Base-by-base conservation (phyloP, 352 stramenopile genomes). In the Phytophthora foliorum region DNA sequence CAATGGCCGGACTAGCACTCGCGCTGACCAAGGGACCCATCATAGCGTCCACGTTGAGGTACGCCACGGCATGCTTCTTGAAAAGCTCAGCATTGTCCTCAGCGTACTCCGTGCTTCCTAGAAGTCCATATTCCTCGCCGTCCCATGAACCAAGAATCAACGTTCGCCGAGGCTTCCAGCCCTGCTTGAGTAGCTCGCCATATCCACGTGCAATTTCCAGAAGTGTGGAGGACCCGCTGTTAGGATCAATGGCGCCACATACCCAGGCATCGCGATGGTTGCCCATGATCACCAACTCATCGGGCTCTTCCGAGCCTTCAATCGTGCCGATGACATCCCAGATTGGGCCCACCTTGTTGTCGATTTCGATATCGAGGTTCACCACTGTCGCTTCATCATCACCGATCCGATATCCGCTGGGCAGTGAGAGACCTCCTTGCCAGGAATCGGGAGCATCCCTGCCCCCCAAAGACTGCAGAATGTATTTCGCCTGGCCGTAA, bases 21-120 rank as follows among this genome's bases (percentile, higher is more conserved):
- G 79, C 82, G 9, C 63, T 53, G 0, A 93, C 69, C 10, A 67
- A 25, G 19, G 69, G 59, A 31, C 86, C 84, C 4, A 74, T 73
- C 16, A 93, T 75, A 7, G 63, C 63, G 46, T 95, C 87, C 1
- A 90, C 81, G 63, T 95, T 95, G 14, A 95, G 67, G 63, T 93
- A 95, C 4, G 80, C 78, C 2, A 82, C 65, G 5, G 79, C 77
- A 7, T 88, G 45, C 57, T 75, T 48, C 5, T 84, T 61, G 17
- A 87, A 49, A 11, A 73, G 27, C 34, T 63, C 58, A 1, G 65
- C 65, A 31, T 63, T 52, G 14, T 81, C 67, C 54, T 93, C 85
- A 9, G 70, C 83, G 62, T 69, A 94, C 29, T 82, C 86, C 2
- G 86, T 94, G 21, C 75, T 89, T 13, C 86, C 86, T 4, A 94